These are phyloP conservation scores for Discostella pseudostelligera DNA, from an alignment of 108 stramenopile genomes.

Conservation along the genomic window DNA sequence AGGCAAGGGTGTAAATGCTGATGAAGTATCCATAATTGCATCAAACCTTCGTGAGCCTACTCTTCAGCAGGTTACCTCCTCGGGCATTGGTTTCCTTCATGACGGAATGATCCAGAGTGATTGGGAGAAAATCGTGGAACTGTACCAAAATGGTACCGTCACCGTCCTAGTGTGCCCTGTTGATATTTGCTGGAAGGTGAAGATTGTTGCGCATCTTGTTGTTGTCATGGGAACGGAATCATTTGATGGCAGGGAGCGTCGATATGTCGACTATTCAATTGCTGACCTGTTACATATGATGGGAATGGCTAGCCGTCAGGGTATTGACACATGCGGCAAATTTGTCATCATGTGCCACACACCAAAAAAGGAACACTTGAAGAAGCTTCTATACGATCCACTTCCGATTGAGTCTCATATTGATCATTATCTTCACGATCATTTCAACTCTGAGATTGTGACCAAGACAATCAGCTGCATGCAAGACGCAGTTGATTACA, in stretches of 20 bases:
- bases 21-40: constrained; percentile 32
- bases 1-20: constrained; percentile 30
- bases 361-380: constrained; percentile 92
- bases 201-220: constrained; percentile 73
- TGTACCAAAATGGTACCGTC: constrained; percentile 67
- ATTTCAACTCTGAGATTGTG: constrained; percentile 96
- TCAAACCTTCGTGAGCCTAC: constrained; percentile 72
- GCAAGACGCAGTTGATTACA: constrained; percentile 98
- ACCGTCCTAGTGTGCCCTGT: constrained; percentile 87
- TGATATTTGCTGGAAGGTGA: constrained; percentile 87
- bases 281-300: constrained; percentile 95
- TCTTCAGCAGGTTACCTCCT: constrained; percentile 78
- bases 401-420: constrained; percentile 97
- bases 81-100: constrained; percentile 94
- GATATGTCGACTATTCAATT: constrained; percentile 94
- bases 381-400: constrained; percentile 94
- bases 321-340: constrained; percentile 68
- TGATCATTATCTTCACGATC: constrained; percentile 95
- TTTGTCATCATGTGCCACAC: constrained; percentile 92
- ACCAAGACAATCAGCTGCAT: constrained; percentile 92
- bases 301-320: constrained; percentile 81
- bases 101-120: constrained; percentile 87
- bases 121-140: constrained; percentile 61
- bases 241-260: constrained; percentile 91
- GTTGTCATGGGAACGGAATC: constrained; percentile 95